Evolutionary conservation across 139 green algal species (phyloP).

Genomic region (Pseudopediastrum boryanum): DNA sequence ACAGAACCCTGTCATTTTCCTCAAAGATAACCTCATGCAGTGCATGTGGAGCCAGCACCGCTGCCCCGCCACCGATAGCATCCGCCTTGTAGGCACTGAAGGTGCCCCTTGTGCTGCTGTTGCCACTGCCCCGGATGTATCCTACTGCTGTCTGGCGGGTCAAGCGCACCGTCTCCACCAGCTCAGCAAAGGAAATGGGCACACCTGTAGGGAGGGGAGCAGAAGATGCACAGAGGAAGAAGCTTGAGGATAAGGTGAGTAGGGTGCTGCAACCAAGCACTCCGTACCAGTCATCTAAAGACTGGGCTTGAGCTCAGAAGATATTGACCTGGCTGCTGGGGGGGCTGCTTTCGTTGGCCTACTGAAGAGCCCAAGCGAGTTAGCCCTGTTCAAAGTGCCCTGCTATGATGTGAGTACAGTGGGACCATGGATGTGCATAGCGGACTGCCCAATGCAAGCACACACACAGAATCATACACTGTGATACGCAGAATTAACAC

Average conservation of each 20-base stretch:
- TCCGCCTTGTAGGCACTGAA: background rate
- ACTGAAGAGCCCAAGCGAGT: background rate
- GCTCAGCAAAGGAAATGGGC: conserved; percentile 50
- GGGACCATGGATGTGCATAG: too few relatives aligned
- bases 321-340: background rate
- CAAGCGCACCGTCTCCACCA: conserved; percentile 46
- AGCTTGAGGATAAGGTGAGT: background rate
- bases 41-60: conserved; percentile 7
- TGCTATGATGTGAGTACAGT: background rate
- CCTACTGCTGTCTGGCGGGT: conserved; percentile 52
- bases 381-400: background rate
- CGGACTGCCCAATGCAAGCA: too few relatives aligned
- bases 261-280: background rate
- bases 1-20: conserved; percentile 10
- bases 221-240: background rate
- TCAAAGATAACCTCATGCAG: conserved; percentile 11
- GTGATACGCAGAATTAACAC: background rate
- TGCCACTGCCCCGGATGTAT: conserved; percentile 30
- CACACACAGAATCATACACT: background rate
- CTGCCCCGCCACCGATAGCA: background rate
- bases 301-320: background rate
- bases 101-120: background rate
- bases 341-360: background rate
- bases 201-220: background rate
- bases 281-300: background rate